Evolutionary conservation across 1,284 basidiomycete genomes (phyloP), one percentile per base, ranked within the genome.

Genomic region (Xanthoconium separans): DNA sequence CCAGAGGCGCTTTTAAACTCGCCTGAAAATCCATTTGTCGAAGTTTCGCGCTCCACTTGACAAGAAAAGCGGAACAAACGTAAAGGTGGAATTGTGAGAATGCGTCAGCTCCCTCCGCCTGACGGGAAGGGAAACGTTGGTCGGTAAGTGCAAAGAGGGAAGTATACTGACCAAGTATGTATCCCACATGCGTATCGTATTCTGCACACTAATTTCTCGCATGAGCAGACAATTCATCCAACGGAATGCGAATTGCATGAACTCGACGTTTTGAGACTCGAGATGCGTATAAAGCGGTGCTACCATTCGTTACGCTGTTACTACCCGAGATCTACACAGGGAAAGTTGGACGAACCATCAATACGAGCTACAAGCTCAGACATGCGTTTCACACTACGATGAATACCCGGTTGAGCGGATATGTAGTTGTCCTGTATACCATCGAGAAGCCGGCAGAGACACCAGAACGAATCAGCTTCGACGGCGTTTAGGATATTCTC

Each of bases 171-270:
- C 95, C 64, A 98, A 74, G 72, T 98, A 98, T 9, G 95, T 97
- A 70, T 98, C 95, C 95, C 95, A 98, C 95, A 98, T 98, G 53
- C 95, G 82, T 51, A 97, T 91, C 13, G 95, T 97, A 70, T 96
- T 96, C 64, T 89, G 85, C 50, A 97, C 93, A 61, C 87, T 95
- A 61, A 98, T 90, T 75, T 98, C 95, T 54, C 95, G 82, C 95
- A 98, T 97, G 55, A 98, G 78, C 50, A 98, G 75, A 68, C 95
- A 97, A 68, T 98, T 98, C 92, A 98, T 97, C 95, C 95, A 98
- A 47, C 95, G 80, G 74, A 98, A 98, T 39, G 95, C 94, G 61
- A 98, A 98, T 69, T 98, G 95, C 86, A 98, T 96, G 66, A 96
- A 98, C 74, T 98, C 94, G 61, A 98, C 94, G 62, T 91, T 91